A percentile compares a stretch with the other conserved stretches of the same genome.
These are phyloP conservation scores for Paramecium sexaurelia DNA, from an alignment of 73 alveolate species.

Conservation along the genomic window DNA sequence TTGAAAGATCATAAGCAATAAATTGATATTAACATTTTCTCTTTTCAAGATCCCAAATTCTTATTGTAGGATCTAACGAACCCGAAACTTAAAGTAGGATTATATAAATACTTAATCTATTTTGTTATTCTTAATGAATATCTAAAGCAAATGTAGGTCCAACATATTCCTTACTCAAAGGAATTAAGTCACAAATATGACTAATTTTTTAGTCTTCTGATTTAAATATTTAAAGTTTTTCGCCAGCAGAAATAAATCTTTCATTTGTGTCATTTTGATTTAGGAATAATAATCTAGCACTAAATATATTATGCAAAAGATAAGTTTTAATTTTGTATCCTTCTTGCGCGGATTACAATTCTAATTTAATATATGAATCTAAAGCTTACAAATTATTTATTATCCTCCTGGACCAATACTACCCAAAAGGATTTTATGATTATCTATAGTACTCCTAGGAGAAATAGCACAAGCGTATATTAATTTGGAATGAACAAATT, in stretches of 20 bases:
- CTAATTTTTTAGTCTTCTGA: conserved; percentile 21
- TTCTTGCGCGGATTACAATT: neutral
- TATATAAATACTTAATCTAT: neutral
- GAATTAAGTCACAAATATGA: neutral
- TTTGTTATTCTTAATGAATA: neutral
- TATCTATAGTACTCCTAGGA: neutral
- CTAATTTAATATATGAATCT: neutral
- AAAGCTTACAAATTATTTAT: neutral
- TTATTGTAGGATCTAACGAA: neutral
- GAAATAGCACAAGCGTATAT: neutral
- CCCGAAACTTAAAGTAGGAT: neutral
- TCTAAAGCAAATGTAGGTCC: neutral
- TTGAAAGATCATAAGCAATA: neutral
- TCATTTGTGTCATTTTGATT: neutral
- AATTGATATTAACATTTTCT: neutral
- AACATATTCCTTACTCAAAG: neutral
- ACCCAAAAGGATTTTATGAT: neutral
- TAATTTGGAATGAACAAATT: neutral
- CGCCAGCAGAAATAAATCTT: neutral
- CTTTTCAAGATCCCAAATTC: conserved; percentile 7
- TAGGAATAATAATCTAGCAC: neutral
- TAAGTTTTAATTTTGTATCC: neutral
- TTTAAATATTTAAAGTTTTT: conserved; percentile 8
- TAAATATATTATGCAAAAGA: neutral
- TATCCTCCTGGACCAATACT: conserved; percentile 2